Evolutionary conservation across 2,329 filamentous ascomycete genomes (phyloP).

Genomic region (Fragosphaeria purpurea): DNA sequence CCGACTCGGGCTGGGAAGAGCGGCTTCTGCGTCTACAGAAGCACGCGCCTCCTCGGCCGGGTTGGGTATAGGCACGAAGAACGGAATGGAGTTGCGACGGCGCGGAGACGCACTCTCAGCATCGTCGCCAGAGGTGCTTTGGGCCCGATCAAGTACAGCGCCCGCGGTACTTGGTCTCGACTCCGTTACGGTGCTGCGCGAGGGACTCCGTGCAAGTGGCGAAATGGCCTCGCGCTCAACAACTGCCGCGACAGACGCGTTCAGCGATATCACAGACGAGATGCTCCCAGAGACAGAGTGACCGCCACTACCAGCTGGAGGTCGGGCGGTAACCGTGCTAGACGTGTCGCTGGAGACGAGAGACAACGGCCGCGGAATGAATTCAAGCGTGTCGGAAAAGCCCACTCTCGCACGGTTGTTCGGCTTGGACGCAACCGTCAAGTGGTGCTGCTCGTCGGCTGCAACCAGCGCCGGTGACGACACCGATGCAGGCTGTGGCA

Average conservation of each 20-base stretch:
- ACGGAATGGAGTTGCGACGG: constrained; percentile 50
- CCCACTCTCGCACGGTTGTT: constrained; percentile 56
- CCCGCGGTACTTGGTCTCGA: constrained; percentile 61
- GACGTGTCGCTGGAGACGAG: constrained; percentile 77
- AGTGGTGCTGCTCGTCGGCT: constrained; percentile 9
- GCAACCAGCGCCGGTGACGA: neutral
- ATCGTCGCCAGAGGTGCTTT: constrained; percentile 25
- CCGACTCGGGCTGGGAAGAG: constrained; percentile 38
- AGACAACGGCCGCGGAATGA: constrained; percentile 73
- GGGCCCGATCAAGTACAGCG: constrained; percentile 50
- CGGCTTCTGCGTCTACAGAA: constrained; percentile 15
- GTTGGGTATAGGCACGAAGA: constrained; percentile 32
- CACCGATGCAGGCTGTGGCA: neutral
- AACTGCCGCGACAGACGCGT: constrained; percentile 29
- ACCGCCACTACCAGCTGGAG: constrained; percentile 25
- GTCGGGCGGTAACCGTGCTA: constrained; percentile 60
- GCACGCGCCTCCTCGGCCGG: constrained; percentile 23
- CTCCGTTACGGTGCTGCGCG: constrained; percentile 30
- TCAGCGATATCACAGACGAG: constrained; percentile 61
- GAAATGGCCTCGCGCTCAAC: constrained; percentile 30
- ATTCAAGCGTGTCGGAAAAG: constrained; percentile 77
- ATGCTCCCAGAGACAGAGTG: constrained; percentile 73
- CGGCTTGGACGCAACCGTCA: constrained; percentile 6
- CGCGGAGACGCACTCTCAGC: constrained; percentile 28
- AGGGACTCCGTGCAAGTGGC: constrained; percentile 28